phyloP scores from a whole-genome alignment of 164 flowering plant species.

The Umbellularia californica region DNA sequence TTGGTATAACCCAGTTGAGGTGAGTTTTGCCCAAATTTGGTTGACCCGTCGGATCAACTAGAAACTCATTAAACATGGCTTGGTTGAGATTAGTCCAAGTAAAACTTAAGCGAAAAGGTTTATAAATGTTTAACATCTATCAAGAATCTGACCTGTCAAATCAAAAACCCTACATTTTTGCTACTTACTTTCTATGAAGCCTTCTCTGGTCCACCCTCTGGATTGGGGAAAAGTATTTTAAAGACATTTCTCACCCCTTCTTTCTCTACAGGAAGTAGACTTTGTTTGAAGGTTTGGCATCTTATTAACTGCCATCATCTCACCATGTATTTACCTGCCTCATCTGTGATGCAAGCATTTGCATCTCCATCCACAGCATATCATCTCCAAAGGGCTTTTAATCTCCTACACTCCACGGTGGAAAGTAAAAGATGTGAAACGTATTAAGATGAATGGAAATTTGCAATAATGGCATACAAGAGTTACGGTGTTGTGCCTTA shows the following conservation, averaged over 20 bases:
- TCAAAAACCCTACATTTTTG: constrained; percentile 45
- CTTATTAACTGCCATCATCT: constrained; percentile 35
- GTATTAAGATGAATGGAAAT: too few relatives aligned
- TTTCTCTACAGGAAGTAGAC: constrained; percentile 1
- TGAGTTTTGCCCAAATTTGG: too few relatives aligned
- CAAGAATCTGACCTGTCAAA: constrained; percentile 38
- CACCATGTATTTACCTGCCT: constrained; percentile 43
- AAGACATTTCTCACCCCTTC: constrained; percentile 11
- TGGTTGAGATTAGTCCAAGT: too few relatives aligned
- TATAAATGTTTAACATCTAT: neutral
- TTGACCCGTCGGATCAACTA: too few relatives aligned
- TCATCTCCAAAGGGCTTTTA: constrained; percentile 77
- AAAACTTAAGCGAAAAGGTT: too few relatives aligned
- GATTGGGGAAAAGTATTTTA: too few relatives aligned
- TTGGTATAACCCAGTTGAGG: too few relatives aligned
- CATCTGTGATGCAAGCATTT: constrained; percentile 77
- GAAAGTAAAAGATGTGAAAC: too few relatives aligned
- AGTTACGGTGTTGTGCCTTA: too few relatives aligned
- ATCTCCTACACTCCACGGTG: constrained; percentile 34
- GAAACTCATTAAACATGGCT: too few relatives aligned
- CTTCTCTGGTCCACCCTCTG: too few relatives aligned
- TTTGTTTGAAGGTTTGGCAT: constrained; percentile 51
- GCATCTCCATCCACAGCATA: constrained; percentile 80
- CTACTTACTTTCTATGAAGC: constrained; percentile 3
- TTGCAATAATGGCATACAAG: too few relatives aligned